phyloP scores from a whole-genome alignment of 345 rosid species.

The Rhodomyrtus tomentosa region DNA sequence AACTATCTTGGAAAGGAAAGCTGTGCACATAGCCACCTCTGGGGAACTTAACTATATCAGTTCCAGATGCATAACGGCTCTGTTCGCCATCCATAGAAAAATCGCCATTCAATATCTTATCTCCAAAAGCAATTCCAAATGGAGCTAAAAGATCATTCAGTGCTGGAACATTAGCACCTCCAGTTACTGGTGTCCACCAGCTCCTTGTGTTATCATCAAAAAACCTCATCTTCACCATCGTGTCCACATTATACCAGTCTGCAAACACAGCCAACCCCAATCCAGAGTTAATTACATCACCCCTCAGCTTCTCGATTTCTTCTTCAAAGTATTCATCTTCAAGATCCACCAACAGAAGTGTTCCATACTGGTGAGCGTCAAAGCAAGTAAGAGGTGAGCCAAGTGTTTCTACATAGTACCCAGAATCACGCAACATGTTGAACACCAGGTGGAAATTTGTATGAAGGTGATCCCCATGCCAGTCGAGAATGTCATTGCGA shows the following conservation, averaged over 20 bases:
- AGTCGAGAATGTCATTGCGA: slow-evolving; percentile 94
- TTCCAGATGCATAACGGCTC: slow-evolving; percentile 97
- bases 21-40: slow-evolving; percentile 76
- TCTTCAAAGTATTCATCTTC: slow-evolving; percentile 92
- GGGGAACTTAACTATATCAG: slow-evolving; percentile 89
- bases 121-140: slow-evolving; percentile 98
- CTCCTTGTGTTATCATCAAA: slow-evolving; percentile 96
- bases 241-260: slow-evolving; percentile 96
- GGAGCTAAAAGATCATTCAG: slow-evolving; percentile 84
- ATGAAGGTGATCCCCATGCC: slow-evolving; percentile 99
- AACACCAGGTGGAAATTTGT: slow-evolving; percentile 93
- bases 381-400: slow-evolving; percentile 98
- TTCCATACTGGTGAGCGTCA: slow-evolving; percentile 88
- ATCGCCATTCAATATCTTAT: slow-evolving; percentile 89
- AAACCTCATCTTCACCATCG: slow-evolving; percentile 98
- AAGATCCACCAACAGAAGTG: slow-evolving; percentile 89
- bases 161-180: slow-evolving; percentile 96
- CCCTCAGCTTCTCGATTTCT: slow-evolving; percentile 82
- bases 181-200: slow-evolving; percentile 99
- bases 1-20: slow-evolving; percentile 84
- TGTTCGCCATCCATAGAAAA: slow-evolving; percentile 86
- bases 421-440: slow-evolving; percentile 88
- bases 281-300: slow-evolving; percentile 70
- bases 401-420: slow-evolving; percentile 86
- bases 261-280: slow-evolving; percentile 84